A percentile compares a stretch with the other conserved stretches of the same genome.
Evolutionary conservation across 2,329 filamentous ascomycete species (phyloP).

Genomic region (Simplicillium aogashimaense): DNA sequence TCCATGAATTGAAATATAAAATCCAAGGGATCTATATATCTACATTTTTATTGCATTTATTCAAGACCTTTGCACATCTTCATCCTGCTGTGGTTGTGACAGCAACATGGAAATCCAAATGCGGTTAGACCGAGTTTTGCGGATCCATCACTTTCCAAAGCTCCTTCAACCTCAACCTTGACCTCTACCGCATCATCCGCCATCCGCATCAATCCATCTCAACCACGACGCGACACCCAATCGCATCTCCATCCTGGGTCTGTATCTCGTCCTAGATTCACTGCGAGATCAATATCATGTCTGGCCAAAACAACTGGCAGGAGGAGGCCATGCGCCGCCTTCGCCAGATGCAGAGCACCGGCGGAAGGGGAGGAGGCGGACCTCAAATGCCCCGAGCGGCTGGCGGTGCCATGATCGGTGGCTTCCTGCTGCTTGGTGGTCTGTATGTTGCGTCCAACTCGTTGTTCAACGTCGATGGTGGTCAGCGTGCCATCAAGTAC

Average conservation of each 20-base stretch:
- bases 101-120: too few species aligned
- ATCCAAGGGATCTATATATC: too few species aligned
- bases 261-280: not conserved
- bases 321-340: constrained; percentile 42
- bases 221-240: not conserved
- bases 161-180: constrained; percentile 2
- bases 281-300: constrained; percentile 15
- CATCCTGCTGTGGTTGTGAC: too few species aligned
- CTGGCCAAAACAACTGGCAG: constrained; percentile 28
- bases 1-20: too few species aligned
- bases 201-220: not conserved
- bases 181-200: constrained; percentile 1
- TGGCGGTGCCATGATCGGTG: constrained; percentile 28
- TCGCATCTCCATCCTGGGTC: constrained; percentile 7
- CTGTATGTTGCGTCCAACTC: constrained; percentile 46
- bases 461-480: constrained; percentile 84
- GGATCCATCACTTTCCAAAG: not conserved
- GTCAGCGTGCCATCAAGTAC: constrained; percentile 98
- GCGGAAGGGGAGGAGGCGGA: constrained; percentile 30
- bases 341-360: constrained; percentile 35
- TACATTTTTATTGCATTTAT: too few species aligned
- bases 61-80: too few species aligned
- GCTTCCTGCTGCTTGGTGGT: constrained; percentile 36
- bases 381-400: constrained; percentile 30
- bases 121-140: too few species aligned